These are phyloP conservation scores for Blepharisma japonicum DNA, from an alignment of 73 alveolate species.

Conservation along the genomic window DNA sequence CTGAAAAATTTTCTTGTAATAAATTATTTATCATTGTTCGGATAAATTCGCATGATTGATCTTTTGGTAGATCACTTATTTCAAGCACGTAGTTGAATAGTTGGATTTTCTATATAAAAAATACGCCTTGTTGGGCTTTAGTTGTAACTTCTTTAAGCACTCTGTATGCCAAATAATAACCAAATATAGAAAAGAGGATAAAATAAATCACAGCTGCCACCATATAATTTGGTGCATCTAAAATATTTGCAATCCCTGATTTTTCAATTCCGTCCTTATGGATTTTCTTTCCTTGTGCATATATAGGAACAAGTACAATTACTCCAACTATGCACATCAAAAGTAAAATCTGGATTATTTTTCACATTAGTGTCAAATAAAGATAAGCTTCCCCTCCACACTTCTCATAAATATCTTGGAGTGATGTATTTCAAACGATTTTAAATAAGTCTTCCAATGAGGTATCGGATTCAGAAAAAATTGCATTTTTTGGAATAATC, in stretches of 20 bases:
- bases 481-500: background rate
- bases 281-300: background rate
- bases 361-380: background rate
- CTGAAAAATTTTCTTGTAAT: too few relatives aligned
- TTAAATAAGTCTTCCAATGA: background rate
- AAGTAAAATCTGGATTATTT: background rate
- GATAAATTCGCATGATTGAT: too few relatives aligned
- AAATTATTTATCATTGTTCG: too few relatives aligned
- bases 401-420: background rate
- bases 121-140: too few relatives aligned
- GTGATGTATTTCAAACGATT: background rate
- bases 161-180: too few relatives aligned
- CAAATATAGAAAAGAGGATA: background rate
- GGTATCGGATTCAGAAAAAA: conserved; percentile 27
- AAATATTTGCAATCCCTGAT: conserved; percentile 1
- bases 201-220: background rate
- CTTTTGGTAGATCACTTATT: too few relatives aligned
- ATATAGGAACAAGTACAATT: conserved; percentile 11
- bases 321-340: background rate
- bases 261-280: background rate
- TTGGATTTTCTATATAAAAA: too few relatives aligned
- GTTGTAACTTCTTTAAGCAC: too few relatives aligned
- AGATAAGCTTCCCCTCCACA: conserved; percentile 9
- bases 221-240: background rate
- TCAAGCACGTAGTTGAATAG: too few relatives aligned